phyloP scores from a whole-genome alignment of 495 filamentous ascomycete species.

The Xanthoparmelia taractica region DNA sequence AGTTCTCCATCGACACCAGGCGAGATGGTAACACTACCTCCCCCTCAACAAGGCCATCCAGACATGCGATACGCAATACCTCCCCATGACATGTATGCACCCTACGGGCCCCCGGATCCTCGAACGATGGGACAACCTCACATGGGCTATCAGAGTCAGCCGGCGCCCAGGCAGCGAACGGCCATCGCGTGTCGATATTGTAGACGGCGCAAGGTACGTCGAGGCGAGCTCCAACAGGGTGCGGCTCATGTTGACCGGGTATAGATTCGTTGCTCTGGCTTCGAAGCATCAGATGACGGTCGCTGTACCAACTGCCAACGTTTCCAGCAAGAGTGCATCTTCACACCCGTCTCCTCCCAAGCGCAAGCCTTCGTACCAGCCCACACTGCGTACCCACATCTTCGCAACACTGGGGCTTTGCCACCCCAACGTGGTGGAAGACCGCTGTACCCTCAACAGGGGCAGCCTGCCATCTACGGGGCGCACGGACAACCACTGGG shows the following conservation, averaged over 20 bases:
- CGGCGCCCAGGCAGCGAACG: constrained; percentile 69
- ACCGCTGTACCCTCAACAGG: constrained; percentile 34
- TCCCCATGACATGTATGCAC: constrained; percentile 40
- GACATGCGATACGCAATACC: constrained; percentile 37
- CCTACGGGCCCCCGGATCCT: constrained; percentile 37
- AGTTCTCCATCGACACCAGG: constrained; percentile 25
- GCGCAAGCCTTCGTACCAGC: constrained; percentile 78
- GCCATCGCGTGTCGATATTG: constrained; percentile 84
- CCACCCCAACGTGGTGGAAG: constrained; percentile 36
- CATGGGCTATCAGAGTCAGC: constrained; percentile 54
- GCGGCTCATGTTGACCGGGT: constrained; percentile 19
- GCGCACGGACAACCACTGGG: constrained; percentile 66
- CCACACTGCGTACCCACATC: constrained; percentile 59
- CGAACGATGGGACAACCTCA: constrained; percentile 31
- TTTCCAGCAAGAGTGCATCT: constrained; percentile 80
- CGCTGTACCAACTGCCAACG: constrained; percentile 72
- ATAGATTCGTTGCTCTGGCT: constrained; percentile 80
- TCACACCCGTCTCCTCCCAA: constrained; percentile 76
- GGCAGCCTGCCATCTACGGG: constrained; percentile 50
- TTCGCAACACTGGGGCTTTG: constrained; percentile 43
- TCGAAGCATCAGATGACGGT: constrained; percentile 68
- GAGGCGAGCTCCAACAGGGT: constrained; percentile 1
- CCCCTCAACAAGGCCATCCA: constrained; percentile 27
- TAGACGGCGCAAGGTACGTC: constrained; percentile 66
- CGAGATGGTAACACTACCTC: constrained; percentile 29